These are phyloP conservation scores for Acer yangbiense DNA, from an alignment of 345 rosid genomes.

Conservation along the genomic window DNA sequence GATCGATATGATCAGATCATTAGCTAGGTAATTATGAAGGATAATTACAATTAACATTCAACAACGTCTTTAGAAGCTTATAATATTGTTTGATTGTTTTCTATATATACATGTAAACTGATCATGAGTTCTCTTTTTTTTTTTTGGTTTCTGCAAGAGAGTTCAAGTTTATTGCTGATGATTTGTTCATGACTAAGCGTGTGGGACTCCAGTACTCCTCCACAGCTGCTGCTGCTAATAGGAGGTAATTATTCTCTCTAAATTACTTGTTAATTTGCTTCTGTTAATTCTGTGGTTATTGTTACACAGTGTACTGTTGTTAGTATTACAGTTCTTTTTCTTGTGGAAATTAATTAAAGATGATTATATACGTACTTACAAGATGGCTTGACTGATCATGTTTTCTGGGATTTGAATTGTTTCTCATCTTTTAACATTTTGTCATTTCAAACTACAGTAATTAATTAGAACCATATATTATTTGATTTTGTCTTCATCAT, in stretches of 20 bases:
- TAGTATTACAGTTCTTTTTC: not conserved
- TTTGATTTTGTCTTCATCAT: no score
- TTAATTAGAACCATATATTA: not conserved
- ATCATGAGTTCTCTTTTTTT: no score
- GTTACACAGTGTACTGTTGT: no score
- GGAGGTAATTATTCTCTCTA: slow-evolving; percentile 15
- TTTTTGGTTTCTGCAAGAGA: slow-evolving; percentile 10
- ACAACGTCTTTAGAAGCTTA: not conserved
- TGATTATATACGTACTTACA: not conserved
- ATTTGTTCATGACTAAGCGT: slow-evolving; percentile 8
- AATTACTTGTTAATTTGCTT: not conserved
- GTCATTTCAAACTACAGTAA: not conserved
- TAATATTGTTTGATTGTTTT: no score
- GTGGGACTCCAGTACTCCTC: slow-evolving; percentile 25
- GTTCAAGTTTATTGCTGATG: slow-evolving; percentile 14
- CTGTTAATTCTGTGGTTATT: not conserved
- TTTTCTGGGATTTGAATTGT: not conserved
- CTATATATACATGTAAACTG: no score
- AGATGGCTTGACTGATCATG: not conserved
- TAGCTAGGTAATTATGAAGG: not conserved
- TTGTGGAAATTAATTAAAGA: not conserved
- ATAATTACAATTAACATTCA: not conserved
- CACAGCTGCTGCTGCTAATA: not conserved
- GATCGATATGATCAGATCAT: slow-evolving; percentile 19
- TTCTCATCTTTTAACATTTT: no score